Evolutionary conservation across 805 yeast genomes (phyloP).

Genomic region (Candida alai): DNA sequence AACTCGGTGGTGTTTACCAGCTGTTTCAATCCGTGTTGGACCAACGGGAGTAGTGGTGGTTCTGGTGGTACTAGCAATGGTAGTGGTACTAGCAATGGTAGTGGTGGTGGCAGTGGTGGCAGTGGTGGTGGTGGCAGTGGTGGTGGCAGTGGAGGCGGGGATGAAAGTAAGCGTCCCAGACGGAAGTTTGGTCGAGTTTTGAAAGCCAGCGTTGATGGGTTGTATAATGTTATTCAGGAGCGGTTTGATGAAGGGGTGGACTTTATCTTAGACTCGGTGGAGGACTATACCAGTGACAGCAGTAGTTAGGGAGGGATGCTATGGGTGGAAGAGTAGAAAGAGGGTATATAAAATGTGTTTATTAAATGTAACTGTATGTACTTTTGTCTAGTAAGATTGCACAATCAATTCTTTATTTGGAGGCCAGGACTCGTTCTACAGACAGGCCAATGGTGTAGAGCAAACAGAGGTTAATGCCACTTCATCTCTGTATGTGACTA

Average conservation of each 20-base stretch:
- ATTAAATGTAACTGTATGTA: too few species aligned
- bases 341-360: slow-evolving; percentile 6
- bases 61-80: slow-evolving; percentile 14
- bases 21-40: slow-evolving; percentile 76
- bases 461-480: too few species aligned
- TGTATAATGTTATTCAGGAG: slow-evolving; percentile 74
- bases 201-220: slow-evolving; percentile 65
- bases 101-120: slow-evolving; percentile 10
- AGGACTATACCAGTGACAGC: slow-evolving; percentile 32
- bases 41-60: slow-evolving; percentile 18
- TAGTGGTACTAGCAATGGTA: slow-evolving; percentile 13
- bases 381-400: too few species aligned
- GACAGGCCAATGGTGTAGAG: too few species aligned
- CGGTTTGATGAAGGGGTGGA: slow-evolving; percentile 83
- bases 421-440: too few species aligned
- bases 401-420: too few species aligned
- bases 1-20: slow-evolving; percentile 82
- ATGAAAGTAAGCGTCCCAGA: slow-evolving; percentile 65
- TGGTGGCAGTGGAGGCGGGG: slow-evolving; percentile 15
- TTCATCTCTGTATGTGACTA: too few species aligned
- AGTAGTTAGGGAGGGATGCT: neutral
- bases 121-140: slow-evolving; percentile 12
- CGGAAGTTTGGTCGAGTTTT: slow-evolving; percentile 89
- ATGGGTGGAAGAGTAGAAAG: too few species aligned
- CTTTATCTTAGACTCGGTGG: slow-evolving; percentile 74